Evolutionary conservation across 768 basidiomycete genomes (phyloP).

Genomic region (Amyloporia xantha): DNA sequence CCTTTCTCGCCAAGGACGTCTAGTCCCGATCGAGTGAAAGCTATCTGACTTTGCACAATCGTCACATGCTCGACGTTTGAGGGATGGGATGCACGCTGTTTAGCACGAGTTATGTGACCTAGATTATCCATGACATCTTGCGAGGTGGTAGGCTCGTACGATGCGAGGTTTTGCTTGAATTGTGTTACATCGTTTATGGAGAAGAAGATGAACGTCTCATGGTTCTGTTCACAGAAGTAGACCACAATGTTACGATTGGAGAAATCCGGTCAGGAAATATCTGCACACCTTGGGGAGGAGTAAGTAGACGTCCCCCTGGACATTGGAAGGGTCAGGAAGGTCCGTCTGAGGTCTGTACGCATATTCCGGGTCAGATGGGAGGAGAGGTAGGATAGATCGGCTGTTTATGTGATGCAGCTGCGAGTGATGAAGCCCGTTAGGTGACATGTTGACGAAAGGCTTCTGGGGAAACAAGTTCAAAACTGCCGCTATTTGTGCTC

Average conservation of each 20-base stretch:
- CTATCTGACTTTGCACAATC: slow-evolving; percentile 5
- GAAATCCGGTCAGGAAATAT: too few species aligned
- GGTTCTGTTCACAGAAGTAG: too few species aligned
- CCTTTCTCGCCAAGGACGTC: slow-evolving; percentile 2
- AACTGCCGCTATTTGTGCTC: too few species aligned
- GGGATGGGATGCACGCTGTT: not conserved
- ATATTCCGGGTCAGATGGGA: not conserved
- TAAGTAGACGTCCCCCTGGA: slow-evolving; percentile 6
- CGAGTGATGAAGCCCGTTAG: not conserved
- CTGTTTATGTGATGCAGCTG: not conserved
- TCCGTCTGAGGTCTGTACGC: not conserved
- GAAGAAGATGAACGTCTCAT: slow-evolving; percentile 8
- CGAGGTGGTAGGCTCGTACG: slow-evolving; percentile 2
- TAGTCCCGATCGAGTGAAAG: slow-evolving; percentile 6
- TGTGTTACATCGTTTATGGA: slow-evolving; percentile 2
- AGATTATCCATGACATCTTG: slow-evolving; percentile 1
- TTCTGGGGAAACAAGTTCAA: too few species aligned
- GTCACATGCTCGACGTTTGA: not conserved
- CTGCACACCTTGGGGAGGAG: slow-evolving; percentile 9
- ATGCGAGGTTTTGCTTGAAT: slow-evolving; percentile 6
- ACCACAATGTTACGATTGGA: too few species aligned
- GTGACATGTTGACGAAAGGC: not conserved
- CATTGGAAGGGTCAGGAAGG: slow-evolving; percentile 2
- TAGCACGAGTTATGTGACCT: not conserved
- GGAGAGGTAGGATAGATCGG: not conserved